Base-by-base conservation (phyloP, 495 filamentous ascomycete genomes). In the Penicillium flavigenum region DNA sequence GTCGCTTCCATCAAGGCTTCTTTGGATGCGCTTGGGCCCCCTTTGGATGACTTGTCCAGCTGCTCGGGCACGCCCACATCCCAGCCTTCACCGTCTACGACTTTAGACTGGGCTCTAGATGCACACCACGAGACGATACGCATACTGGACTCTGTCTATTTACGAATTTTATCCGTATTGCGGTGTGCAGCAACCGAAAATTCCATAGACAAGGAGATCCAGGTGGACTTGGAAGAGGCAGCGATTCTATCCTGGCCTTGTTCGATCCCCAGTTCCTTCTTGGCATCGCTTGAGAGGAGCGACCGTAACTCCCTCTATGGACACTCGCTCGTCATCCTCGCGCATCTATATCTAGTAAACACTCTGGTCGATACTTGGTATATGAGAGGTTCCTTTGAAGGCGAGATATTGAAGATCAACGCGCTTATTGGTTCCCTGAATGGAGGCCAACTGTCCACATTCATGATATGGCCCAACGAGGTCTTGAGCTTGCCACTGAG, bases 191-290 rank as follows among this genome's bases (percentile, higher is more conserved):
- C 31, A 12, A 36, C 39, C 29, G 44, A 52, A 14, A 6, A 7
- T 43, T 10, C 56, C 14, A 52, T 56, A 12, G 51, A 59, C n/a
- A 34, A 26, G 8, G 60, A 56, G n/a, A 62, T 73, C n/a, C 58
- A 59, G 24, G 7, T 47, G 10, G 64, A 70, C 36, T 50, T 72
- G 11, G 63, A 64, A 58, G 54, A 66, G 19, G 64, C 66, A 22
- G 68, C 60, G 5, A 43, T 63, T 22, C 7, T 47, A 2, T 42
- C 51, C 19, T 63, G 60, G 60, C 56, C 60, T 5, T 12, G 7
- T 10, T 17, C 20, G 5, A 26, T 63, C 43, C 34, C 57, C 4
- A 41, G 46, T 31, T 14, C 16, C 10, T 63, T 63, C 27, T 26
- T 63, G 2, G 32, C 41, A 1, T 50, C 52, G 7, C 48, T 60